Base-by-base conservation (phyloP, 768 basidiomycete genomes). In the Phanerochaete sordida region DNA sequence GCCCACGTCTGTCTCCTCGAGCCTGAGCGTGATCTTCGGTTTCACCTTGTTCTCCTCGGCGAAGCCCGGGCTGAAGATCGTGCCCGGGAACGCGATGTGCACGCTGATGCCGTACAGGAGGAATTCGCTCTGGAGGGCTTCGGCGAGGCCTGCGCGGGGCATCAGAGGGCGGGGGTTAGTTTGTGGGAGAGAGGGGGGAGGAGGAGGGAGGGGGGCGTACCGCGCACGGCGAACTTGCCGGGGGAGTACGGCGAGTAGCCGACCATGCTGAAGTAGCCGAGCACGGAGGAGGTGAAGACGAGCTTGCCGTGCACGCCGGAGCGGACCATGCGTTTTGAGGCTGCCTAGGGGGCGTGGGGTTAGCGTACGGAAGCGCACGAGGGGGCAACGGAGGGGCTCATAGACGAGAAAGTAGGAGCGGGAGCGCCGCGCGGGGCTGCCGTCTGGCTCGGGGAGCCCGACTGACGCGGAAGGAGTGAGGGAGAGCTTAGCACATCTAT, bases 211-310 rank as follows among this genome's bases (percentile, higher is more conserved):
- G 12, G 28, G 28, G 23, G 19, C 62, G 74, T 64, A 93, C 93
- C 93, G 74, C 92, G 76, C 6, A 96, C 70, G 8, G 95, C 95
- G 65, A 90, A 88, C 69, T 96, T 96, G 11, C 85, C 88, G 0
- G 93, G 91, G 0, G 90, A 77, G 72, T 96, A 96, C 0, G 85
- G 82, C 1, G 87, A 78, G 65, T 86, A 96, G 0, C 95, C 94
- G 2, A 90, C 74, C 57, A 94, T 83, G 1, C 84, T 81, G 77
- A 93, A 86, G 66, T 86, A 85, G 1, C 86, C 90, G 12, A 94
- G 73, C 5, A 86, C 83, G 0, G 90, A 93, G 1, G 85, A 86
- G 26, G 91, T 82, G 43, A 96, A 83, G 19, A 91, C 77, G 39
- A 94, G 86, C 69, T 89, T 92, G 23, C 88, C 83, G 60, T 82